Evolutionary conservation across 2,329 filamentous ascomycete genomes (phyloP), one percentile per base, ranked within the genome.

Genomic region (Pseudogymnoascus sp.): DNA sequence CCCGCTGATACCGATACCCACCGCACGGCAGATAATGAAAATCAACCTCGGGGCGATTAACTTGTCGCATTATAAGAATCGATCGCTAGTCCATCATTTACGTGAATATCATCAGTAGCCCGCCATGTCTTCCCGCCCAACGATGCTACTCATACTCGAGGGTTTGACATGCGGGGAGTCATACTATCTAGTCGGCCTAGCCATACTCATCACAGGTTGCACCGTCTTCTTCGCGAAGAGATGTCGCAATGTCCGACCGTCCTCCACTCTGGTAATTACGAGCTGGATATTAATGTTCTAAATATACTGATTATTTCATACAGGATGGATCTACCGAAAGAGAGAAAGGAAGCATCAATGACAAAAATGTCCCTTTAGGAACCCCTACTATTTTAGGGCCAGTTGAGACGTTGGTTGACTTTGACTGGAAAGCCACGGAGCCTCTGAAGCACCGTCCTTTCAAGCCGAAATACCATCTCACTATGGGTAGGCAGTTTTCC

Each of bases 401-500:
- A 9, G 62, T 64, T 31, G 63, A 59, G 21, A 78, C 82, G 2
- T 73, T 85, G 3, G 57, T 70, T 2, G 71, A 78, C 63, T 83
- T 87, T 67, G 73, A 83, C 64, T 82, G 82, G 78, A 69, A 76
- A 61, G 76, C 73, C 0, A 80, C 78, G 33, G 76, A 80, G 63
- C 84, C 83, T 0, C 69, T 84, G 38, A 78, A 82, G 64, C 70
- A 84, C 10, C 76, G 84, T 13, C 81, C 82, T 0, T 86, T 86
- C 72, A 86, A 84, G 71, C 79, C 82, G 4, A 85, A 81, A 68
- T 87, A 84, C 69, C 80, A 87, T 69, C 72, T 87, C 61, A 86
- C 84, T 5, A 87, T 87, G 85, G 82, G 84, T 85, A 73, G 66
- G 74, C 67, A 57, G 11, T 28, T 21, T 59, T 21, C 1, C 23